Conservation (phyloP, 306 rosid genomes). For the Fragaria vesca region DNA sequence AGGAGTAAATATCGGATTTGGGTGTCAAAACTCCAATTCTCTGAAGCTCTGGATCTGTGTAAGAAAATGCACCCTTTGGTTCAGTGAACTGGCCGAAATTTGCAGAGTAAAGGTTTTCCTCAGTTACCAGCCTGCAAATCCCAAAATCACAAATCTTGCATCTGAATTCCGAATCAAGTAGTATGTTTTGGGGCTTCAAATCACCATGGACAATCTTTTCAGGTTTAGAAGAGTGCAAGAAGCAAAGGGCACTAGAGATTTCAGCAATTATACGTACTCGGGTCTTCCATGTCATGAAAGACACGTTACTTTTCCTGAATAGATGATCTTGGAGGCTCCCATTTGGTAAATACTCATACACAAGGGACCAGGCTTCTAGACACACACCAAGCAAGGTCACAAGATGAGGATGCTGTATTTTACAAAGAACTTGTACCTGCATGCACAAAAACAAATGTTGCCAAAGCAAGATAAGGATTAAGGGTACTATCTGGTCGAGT, state of each 20-base stretch:
- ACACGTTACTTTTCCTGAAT: constrained; percentile 50
- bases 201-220: constrained; percentile 78
- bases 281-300: constrained; percentile 64
- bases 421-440: constrained; percentile 81
- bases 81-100: constrained; percentile 53
- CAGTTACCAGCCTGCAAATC: constrained; percentile 63
- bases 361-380: constrained; percentile 81
- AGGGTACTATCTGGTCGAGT: constrained; percentile 6
- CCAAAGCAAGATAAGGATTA: constrained; percentile 4
- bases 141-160: constrained; percentile 89
- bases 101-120: constrained; percentile 58
- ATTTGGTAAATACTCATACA: constrained; percentile 72
- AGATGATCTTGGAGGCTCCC: constrained; percentile 78
- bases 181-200: constrained; percentile 66
- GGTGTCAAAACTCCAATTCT: constrained; percentile 67
- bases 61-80: constrained; percentile 66
- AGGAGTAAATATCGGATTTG: constrained; percentile 79
- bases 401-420: constrained; percentile 81
- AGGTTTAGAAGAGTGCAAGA: constrained; percentile 83
- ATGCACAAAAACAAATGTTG: constrained; percentile 28
- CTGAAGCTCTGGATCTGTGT: constrained; percentile 74
- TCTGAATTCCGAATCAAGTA: constrained; percentile 59
- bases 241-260: constrained; percentile 83
- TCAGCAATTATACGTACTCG: constrained; percentile 68
- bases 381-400: constrained; percentile 83